Base-by-base conservation (phyloP, 2,329 filamentous ascomycete species). In the Huntiella abstrusa region DNA sequence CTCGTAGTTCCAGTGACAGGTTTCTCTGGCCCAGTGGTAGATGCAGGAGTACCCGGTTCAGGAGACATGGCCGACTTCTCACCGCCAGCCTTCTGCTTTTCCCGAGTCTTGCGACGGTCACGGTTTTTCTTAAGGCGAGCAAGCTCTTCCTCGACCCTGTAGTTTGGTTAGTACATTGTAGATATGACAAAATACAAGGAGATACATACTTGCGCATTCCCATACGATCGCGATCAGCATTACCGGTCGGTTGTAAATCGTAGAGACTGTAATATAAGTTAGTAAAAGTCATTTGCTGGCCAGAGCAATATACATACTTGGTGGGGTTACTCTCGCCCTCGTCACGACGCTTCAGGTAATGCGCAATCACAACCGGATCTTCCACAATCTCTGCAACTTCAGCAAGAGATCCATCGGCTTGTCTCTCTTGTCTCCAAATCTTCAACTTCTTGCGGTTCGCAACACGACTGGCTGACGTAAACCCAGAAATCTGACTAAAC, bases 41-140 rank as follows among this genome's bases (percentile, higher is more conserved):
- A 73, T 57, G 70, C 71, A 43, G 53, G 52, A 17, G 57, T 57
- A 47, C 51, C 53, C 28, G 59, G 55, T 49, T 69, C 70, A 17
- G 71, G 71, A 28, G 71, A 74, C 41, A 60, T 66, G 33, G 67
- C 69, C 43, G 62, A 65, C 37, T 57, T 54, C 50, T 57, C 60
- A 41, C 59, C 58, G 47, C 62, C 41, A 55, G 75, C 78, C 61
- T 93, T 95, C 56, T 85, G 82, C 58, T 88, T 87, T 59, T 96
- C 88, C 56, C 88, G 85, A 51, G 83, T 84, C 57, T 88, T 78
- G 52, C 87, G 77, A 53, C 88, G 80, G 53, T 93, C 87, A 54
- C 85, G 85, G 66, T 96, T 98, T 56, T 87, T 83, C 57, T 91
- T 75, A 32, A 98, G 74, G 53, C 91, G 81, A 45, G 77, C 77